Conservation (phyloP, 352 stramenopile genomes). For the Globisporangium irregulare region DNA sequence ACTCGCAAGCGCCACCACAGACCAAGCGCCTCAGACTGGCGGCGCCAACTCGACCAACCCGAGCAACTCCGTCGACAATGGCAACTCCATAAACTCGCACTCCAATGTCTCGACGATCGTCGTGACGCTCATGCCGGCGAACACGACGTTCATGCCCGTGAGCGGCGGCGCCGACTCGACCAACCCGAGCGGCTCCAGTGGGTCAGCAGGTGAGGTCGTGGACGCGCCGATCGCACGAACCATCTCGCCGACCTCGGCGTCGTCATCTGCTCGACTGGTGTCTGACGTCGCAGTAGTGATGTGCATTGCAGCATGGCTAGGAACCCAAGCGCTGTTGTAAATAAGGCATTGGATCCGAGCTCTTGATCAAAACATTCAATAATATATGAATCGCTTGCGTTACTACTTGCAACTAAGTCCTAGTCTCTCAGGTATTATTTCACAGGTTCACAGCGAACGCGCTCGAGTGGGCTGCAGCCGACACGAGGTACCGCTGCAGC, state of each 20-base stretch:
- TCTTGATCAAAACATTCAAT: background rate
- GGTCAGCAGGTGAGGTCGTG: background rate
- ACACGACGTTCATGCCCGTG: constrained; percentile 5
- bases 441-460: constrained; percentile 43
- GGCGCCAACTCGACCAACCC: constrained; percentile 13
- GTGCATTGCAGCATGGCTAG: background rate
- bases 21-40: constrained; percentile 2
- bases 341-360: background rate
- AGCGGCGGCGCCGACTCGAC: constrained; percentile 1
- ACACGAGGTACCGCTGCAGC: constrained; percentile 41
- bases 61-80: background rate
- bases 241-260: constrained; percentile 1
- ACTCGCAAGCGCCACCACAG: background rate
- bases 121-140: constrained; percentile 11
- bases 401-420: background rate
- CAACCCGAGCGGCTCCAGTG: background rate
- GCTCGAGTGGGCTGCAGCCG: constrained; percentile 26
- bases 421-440: background rate
- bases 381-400: constrained; percentile 3
- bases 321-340: background rate
- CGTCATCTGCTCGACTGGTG: background rate
- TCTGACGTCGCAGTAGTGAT: background rate
- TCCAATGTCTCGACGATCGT: constrained; percentile 5
- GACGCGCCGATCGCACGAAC: constrained; percentile 2
- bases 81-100: background rate